Conservation (phyloP, 225 moss, liverwort and hornwort species). For the Lunularia cruciata region DNA sequence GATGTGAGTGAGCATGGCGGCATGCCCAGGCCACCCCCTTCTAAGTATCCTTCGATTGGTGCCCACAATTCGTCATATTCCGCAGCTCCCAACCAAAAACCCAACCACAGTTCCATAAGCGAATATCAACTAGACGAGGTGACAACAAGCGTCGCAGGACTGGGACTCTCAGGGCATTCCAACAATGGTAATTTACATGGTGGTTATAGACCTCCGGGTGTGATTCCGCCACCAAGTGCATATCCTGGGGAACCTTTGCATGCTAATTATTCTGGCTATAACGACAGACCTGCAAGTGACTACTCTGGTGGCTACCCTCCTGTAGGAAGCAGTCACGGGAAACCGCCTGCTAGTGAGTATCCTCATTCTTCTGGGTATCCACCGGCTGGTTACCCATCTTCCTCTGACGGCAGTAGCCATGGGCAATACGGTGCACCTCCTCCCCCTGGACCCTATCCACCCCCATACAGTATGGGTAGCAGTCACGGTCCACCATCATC, state of each 20-base stretch:
- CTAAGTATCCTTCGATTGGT: constrained; percentile 27
- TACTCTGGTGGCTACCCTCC: constrained; percentile 21
- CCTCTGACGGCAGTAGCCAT: neutral
- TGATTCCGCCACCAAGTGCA: constrained; percentile 8
- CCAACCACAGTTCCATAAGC: neutral
- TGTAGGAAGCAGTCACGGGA: neutral
- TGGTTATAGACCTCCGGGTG: constrained; percentile 16
- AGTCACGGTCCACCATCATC: neutral
- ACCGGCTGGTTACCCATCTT: constrained; percentile 13
- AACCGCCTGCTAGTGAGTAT: constrained; percentile 7
- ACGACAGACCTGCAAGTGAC: neutral
- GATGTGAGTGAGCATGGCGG: constrained; percentile 20
- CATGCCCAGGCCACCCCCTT: constrained; percentile 4
- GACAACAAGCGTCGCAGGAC: constrained; percentile 28
- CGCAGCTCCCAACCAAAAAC: constrained; percentile 7
- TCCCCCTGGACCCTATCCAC: neutral
- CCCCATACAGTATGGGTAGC: neutral
- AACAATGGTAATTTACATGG: constrained; percentile 14
- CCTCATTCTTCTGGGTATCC: constrained; percentile 3
- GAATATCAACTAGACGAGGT: constrained; percentile 28
- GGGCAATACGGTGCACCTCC: constrained; percentile 4
- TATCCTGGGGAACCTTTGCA: constrained; percentile 8
- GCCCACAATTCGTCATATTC: neutral
- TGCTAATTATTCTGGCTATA: constrained; percentile 10
- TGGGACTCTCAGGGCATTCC: constrained; percentile 15